These are phyloP conservation scores for Acaromyces ingoldii DNA, from an alignment of 1,284 basidiomycete genomes.

Conservation along the genomic window DNA sequence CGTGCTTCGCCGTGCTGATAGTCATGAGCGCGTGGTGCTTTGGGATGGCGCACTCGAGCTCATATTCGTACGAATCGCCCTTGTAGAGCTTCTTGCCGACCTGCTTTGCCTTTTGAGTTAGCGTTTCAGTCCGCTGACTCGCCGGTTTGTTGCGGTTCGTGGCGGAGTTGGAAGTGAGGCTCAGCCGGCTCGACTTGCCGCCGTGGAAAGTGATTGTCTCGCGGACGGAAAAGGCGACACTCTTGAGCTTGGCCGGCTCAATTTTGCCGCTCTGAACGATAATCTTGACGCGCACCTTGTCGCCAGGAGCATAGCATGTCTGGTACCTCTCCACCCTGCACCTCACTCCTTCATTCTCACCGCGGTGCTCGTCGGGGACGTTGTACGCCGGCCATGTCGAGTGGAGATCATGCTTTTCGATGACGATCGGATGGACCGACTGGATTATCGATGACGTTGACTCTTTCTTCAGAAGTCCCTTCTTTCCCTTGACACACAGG, in stretches of 20 bases:
- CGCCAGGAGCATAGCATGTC: slow-evolving; percentile 39
- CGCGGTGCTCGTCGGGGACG: slow-evolving; percentile 8
- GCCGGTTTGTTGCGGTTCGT: slow-evolving; percentile 18
- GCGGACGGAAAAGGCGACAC: slow-evolving; percentile 30
- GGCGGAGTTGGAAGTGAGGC: background rate
- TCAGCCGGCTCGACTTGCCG: slow-evolving; percentile 13
- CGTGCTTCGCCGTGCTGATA: slow-evolving; percentile 47
- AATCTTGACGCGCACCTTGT: slow-evolving; percentile 32
- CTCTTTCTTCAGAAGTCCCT: slow-evolving; percentile 32
- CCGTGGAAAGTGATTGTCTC: slow-evolving; percentile 46
- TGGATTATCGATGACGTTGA: slow-evolving; percentile 36
- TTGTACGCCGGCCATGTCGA: slow-evolving; percentile 46
- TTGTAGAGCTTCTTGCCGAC: slow-evolving; percentile 46
- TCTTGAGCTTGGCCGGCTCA: slow-evolving; percentile 40
- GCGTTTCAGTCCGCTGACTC: slow-evolving; percentile 26
- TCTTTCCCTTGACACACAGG: slow-evolving; percentile 36
- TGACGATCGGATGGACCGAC: slow-evolving; percentile 33
- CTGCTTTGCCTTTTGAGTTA: slow-evolving; percentile 33
- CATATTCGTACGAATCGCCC: slow-evolving; percentile 42
- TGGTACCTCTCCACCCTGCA: slow-evolving; percentile 21
- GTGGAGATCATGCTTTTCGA: slow-evolving; percentile 50
- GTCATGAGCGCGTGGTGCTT: slow-evolving; percentile 44
- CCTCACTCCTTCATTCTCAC: slow-evolving; percentile 4
- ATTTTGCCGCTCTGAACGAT: slow-evolving; percentile 30
- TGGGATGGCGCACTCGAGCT: slow-evolving; percentile 35